Evolutionary conservation across 768 basidiomycete species (phyloP), one percentile per base, ranked within the genome.

Genomic region (Lactifluus echinatus): DNA sequence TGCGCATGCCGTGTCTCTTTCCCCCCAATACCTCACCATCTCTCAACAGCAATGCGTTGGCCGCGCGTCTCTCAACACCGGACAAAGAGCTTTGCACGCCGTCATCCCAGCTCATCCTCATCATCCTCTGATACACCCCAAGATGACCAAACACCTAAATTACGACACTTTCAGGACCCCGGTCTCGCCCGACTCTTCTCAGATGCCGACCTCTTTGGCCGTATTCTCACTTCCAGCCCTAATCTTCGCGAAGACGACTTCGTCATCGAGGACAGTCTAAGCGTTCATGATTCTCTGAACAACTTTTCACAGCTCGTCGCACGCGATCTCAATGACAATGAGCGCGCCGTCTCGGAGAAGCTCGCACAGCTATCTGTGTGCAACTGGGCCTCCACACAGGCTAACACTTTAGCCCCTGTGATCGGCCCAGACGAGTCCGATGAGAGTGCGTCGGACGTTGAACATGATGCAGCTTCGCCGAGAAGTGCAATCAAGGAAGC

Each of bases 241-340:
- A 46, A 56, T 48, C 33, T 50, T 24, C 21, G 31, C 8, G 37
- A 40, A 2, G 31, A 39, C 11, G 26, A 48, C 10, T 23, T 55
- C 11, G n/a, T 19, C 12, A 19, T 33, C 21, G 45, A 45, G 19
- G 55, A 46, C 10, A 48, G 42, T 10, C 23, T 10, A 42, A 15
- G 40, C 21, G 52, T 59, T 8, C 64, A 71, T 21, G 67, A 67
- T 43, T 33, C 60, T 29, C 53, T 64, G 24, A 67, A 69, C 26
- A 71, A 72, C 17, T 76, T 78, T 59, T 71, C 69, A 6, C 68
- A 71, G 31, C 73, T 79, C 31, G 70, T 79, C 8, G 73, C 66
- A 19, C 64, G 67, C 23, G 73, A 78, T 57, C 72, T 79, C 33
- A 70, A 65, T 46, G 56, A 66, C 1, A 63, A 56, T 7, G 76